These are phyloP conservation scores for Ustilago xerochloae DNA, from an alignment of 1,284 basidiomycete genomes.

Conservation along the genomic window DNA sequence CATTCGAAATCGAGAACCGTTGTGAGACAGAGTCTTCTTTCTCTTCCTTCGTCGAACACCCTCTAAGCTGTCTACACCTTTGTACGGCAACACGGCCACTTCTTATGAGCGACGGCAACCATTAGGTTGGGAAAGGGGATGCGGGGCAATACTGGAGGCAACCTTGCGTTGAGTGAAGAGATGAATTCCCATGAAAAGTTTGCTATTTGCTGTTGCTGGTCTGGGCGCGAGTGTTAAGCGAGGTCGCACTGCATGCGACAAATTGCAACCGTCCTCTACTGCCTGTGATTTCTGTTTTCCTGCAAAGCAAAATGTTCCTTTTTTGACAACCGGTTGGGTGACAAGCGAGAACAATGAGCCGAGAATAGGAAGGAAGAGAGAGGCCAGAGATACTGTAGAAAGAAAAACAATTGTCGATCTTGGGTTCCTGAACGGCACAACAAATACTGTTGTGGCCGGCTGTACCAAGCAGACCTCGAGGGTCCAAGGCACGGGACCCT, in stretches of 20 bases:
- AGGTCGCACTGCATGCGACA: neutral
- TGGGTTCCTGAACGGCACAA: conserved; percentile 1
- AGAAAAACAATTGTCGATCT: neutral
- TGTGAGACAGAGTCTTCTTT: neutral
- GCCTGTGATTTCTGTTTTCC: neutral
- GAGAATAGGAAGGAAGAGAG: neutral
- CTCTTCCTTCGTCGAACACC: too few species aligned
- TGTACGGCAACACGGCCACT: too few species aligned
- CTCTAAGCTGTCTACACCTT: too few species aligned
- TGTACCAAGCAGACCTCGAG: too few species aligned
- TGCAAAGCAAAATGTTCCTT: neutral
- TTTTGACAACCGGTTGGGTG: neutral
- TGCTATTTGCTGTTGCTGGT: neutral
- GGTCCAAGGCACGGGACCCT: too few species aligned
- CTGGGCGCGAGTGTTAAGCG: neutral
- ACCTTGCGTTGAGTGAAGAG: conserved; percentile 8
- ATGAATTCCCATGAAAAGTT: conserved; percentile 3
- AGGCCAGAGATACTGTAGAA: too few species aligned
- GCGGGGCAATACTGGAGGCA: conserved; percentile 15
- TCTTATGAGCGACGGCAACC: too few species aligned
- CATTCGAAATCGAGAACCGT: neutral
- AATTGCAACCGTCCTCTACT: neutral
- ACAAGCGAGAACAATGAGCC: neutral
- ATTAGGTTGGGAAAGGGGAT: too few species aligned
- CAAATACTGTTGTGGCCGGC: too few species aligned